Percentiles rank a stretch among this genome's conserved stretches.
phyloP scores from a whole-genome alignment of 768 basidiomycete genomes.

The Leccinellum rugosiceps region DNA sequence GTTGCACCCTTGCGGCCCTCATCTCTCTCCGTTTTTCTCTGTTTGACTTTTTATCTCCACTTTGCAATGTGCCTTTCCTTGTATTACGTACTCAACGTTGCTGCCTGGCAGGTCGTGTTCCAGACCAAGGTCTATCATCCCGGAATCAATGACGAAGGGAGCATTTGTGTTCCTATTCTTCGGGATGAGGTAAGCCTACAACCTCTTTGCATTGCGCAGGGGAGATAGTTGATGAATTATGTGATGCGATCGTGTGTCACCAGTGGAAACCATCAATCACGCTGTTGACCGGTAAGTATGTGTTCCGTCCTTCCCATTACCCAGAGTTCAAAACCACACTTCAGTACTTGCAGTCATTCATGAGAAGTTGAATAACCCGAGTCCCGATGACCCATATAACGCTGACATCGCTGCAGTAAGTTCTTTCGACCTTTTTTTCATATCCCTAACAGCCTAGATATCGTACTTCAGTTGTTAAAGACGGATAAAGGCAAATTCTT shows the following conservation, averaged over 20 bases:
- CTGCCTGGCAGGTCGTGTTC: slow-evolving; percentile 62
- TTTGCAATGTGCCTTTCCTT: not conserved
- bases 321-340: slow-evolving; percentile 10
- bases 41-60: not conserved
- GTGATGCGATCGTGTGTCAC: slow-evolving; percentile 5
- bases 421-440: slow-evolving; percentile 7
- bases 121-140: slow-evolving; percentile 88
- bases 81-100: slow-evolving; percentile 19
- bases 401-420: slow-evolving; percentile 81
- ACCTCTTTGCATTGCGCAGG: not conserved
- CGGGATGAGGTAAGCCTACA: slow-evolving; percentile 66
- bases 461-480: slow-evolving; percentile 57
- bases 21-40: not conserved
- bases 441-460: not conserved
- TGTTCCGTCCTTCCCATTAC: slow-evolving; percentile 10
- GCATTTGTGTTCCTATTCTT: slow-evolving; percentile 80
- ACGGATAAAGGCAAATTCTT: slow-evolving; percentile 73
- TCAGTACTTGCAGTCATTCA: slow-evolving; percentile 73
- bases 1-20: slow-evolving; percentile 7
- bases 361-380: slow-evolving; percentile 86
- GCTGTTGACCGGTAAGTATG: slow-evolving; percentile 55
- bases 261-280: slow-evolving; percentile 87
- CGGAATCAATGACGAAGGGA: slow-evolving; percentile 85
- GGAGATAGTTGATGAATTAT: slow-evolving; percentile 4
- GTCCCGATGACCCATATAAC: slow-evolving; percentile 85